These are phyloP conservation scores for Mycogone perniciosa DNA, from an alignment of 2,329 filamentous ascomycete genomes.

Conservation along the genomic window DNA sequence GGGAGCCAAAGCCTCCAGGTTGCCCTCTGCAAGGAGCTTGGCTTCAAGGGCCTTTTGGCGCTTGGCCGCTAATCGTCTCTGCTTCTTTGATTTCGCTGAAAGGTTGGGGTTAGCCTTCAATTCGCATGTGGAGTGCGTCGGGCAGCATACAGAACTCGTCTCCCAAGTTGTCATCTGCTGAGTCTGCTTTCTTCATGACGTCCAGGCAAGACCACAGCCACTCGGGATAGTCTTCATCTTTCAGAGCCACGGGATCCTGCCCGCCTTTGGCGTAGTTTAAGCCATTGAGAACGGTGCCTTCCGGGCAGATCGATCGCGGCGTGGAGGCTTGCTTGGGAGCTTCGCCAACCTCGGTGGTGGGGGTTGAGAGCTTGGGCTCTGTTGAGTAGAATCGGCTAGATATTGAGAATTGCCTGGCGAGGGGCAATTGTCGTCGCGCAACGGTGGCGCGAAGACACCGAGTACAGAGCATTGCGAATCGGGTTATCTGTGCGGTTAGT, in stretches of 20 bases:
- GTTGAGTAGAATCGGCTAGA: slow-evolving; percentile 30
- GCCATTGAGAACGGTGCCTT: slow-evolving; percentile 65
- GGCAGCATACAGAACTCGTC: slow-evolving; percentile 71
- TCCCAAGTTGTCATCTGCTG: slow-evolving; percentile 50
- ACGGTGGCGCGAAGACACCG: slow-evolving; percentile 44
- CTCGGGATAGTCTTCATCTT: slow-evolving; percentile 69
- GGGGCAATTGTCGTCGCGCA: slow-evolving; percentile 24
- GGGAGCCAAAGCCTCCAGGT: slow-evolving; percentile 57
- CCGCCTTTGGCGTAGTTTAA: slow-evolving; percentile 72
- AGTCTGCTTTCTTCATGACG: slow-evolving; percentile 48
- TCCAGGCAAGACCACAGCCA: slow-evolving; percentile 75
- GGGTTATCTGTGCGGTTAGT: slow-evolving; percentile 18
- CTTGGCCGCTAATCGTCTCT: slow-evolving; percentile 65
- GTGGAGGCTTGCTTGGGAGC: slow-evolving; percentile 24
- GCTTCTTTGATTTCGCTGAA: slow-evolving; percentile 77
- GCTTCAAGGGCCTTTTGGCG: slow-evolving; percentile 51
- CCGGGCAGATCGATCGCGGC: slow-evolving; percentile 48
- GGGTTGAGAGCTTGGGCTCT: slow-evolving; percentile 32
- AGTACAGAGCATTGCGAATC: slow-evolving; percentile 35
- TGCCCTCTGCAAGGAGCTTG: slow-evolving; percentile 56
- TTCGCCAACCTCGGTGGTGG: slow-evolving; percentile 26
- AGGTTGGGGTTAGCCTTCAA: background rate
- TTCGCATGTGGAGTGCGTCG: background rate
- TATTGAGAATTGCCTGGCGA: slow-evolving; percentile 36
- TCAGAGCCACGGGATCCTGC: slow-evolving; percentile 64